Conservation (phyloP, 345 rosid species). For the Eutrema yunnanense region DNA sequence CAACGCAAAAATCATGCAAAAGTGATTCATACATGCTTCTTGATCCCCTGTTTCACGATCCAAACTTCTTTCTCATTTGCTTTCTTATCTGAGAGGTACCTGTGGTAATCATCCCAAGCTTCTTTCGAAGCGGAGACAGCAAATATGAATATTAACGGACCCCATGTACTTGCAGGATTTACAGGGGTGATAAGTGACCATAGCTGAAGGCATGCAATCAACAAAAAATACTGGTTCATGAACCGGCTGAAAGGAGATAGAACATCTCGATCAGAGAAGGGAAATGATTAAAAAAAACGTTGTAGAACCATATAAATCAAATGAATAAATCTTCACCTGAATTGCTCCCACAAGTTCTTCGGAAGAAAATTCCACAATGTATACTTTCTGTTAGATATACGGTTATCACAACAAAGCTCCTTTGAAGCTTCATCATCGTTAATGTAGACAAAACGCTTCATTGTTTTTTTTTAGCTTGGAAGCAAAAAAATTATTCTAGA, state of each 20-base stretch:
- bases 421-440: constrained; percentile 72
- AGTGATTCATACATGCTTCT: constrained; percentile 59
- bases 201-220: constrained; percentile 99
- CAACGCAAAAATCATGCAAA: neutral
- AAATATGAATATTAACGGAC: constrained; percentile 89
- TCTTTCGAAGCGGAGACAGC: constrained; percentile 96
- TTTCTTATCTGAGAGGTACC: constrained; percentile 91
- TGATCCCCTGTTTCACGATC: constrained; percentile 73
- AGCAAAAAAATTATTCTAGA: constrained; percentile 19
- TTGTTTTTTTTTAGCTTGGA: constrained; percentile 19
- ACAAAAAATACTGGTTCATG: constrained; percentile 96
- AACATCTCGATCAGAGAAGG: neutral
- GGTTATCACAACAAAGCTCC: constrained; percentile 75
- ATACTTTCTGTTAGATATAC: constrained; percentile 84
- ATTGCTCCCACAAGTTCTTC: constrained; percentile 90
- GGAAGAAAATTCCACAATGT: constrained; percentile 85
- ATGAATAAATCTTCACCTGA: constrained; percentile 47
- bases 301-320: neutral
- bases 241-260: constrained; percentile 64
- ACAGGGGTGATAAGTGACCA: constrained; percentile 99
- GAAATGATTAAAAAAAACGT: neutral
- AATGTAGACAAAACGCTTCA: constrained; percentile 90
- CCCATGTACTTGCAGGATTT: constrained; percentile 99
- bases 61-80: constrained; percentile 96
- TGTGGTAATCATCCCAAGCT: constrained; percentile 99